Evolutionary conservation across 1,139 yeast species (phyloP).

Genomic region (Magnusiomyces ingens): DNA sequence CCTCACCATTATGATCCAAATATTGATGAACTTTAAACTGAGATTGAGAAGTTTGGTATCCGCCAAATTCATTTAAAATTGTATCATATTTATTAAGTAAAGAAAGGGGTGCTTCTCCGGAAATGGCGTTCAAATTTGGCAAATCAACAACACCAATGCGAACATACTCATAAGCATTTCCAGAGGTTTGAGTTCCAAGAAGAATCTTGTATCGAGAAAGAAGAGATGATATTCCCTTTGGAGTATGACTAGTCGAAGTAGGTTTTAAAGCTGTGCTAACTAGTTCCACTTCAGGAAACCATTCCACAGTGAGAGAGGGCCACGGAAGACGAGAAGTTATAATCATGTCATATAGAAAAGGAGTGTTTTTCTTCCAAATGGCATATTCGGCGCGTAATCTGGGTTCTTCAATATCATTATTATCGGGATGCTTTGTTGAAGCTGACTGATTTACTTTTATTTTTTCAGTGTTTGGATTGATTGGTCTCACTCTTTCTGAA

Average conservation of each 20-base stretch:
- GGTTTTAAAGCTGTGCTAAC: conserved; percentile 12
- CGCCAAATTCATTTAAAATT: conserved; percentile 19
- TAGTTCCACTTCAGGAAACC: conserved; percentile 37
- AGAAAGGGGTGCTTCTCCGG: conserved; percentile 8
- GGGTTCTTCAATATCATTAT: conserved; percentile 15
- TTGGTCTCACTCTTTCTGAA: no score
- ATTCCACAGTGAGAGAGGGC: conserved; percentile 42
- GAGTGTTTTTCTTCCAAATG: conserved; percentile 90
- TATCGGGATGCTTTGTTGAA: conserved; percentile 7
- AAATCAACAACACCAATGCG: conserved; percentile 56
- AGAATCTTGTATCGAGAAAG: conserved; percentile 37
- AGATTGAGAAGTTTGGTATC: conserved; percentile 21
- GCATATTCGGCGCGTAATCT: conserved; percentile 49
- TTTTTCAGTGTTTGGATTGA: no score
- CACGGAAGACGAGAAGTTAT: conserved; percentile 57
- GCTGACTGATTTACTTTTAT: background rate
- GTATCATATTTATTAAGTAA: conserved; percentile 15
- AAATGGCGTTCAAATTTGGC: conserved; percentile 5
- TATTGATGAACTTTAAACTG: conserved; percentile 46
- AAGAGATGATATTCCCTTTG: conserved; percentile 1
- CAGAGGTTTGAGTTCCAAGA: conserved; percentile 80
- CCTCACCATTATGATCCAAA: conserved; percentile 47
- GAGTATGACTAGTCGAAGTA: background rate
- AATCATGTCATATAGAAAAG: conserved; percentile 72
- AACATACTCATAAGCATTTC: conserved; percentile 63